Conservation (phyloP, 2,329 filamentous ascomycete species). For the Ceratocystis diversiconidia region DNA sequence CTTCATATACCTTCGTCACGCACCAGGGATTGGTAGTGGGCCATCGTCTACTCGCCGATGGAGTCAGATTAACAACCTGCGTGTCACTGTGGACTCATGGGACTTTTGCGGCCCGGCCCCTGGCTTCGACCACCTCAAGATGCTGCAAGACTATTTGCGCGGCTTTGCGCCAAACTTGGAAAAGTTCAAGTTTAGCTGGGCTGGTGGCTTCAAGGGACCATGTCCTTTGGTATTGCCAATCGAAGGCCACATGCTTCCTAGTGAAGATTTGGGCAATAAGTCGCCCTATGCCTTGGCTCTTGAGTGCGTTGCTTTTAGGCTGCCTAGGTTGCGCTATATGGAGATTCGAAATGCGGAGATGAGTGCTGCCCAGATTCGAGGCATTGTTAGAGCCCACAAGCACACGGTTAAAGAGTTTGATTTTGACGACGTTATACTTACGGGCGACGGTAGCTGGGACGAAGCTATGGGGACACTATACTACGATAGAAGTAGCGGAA, state of each 20-base stretch:
- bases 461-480: slow-evolving; percentile 63
- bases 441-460: slow-evolving; percentile 60
- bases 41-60: slow-evolving; percentile 60
- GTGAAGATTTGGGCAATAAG: slow-evolving; percentile 25
- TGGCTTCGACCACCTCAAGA: slow-evolving; percentile 56
- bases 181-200: slow-evolving; percentile 64
- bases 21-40: slow-evolving; percentile 58
- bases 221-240: slow-evolving; percentile 60
- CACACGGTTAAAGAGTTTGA: slow-evolving; percentile 60
- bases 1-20: slow-evolving; percentile 63
- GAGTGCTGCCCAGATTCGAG: slow-evolving; percentile 54
- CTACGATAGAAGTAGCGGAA: slow-evolving; percentile 23
- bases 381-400: slow-evolving; percentile 53
- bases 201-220: slow-evolving; percentile 54
- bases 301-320: slow-evolving; percentile 35
- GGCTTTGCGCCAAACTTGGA: slow-evolving; percentile 52
- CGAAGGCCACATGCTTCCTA: slow-evolving; percentile 22
- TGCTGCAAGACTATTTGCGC: slow-evolving; percentile 68
- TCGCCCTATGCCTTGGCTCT: slow-evolving; percentile 28
- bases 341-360: slow-evolving; percentile 59
- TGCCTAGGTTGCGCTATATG: slow-evolving; percentile 53
- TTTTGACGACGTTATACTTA: slow-evolving; percentile 60
- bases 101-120: slow-evolving; percentile 45
- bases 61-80: slow-evolving; percentile 61
- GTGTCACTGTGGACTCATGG: slow-evolving; percentile 59